Evolutionary conservation across 108 stramenopile species (phyloP), one percentile per base, ranked within the genome.

Genomic region (Conticribra guillardii): DNA sequence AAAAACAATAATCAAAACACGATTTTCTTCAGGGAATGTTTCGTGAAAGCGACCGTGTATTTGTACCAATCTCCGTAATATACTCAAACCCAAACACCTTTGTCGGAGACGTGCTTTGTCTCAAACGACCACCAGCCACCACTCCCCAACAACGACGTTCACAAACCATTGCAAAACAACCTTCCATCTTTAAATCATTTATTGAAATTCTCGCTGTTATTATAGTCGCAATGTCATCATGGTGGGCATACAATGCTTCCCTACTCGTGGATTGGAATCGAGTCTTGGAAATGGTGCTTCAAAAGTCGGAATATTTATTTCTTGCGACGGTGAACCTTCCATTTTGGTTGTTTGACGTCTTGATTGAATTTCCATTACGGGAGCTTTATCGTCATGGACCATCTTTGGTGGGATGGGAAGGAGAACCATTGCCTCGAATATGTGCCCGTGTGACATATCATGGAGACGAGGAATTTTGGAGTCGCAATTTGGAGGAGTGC

Each of bases 341-440:
- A 4, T 72, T 65, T 29, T 66, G 26, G 45, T 15, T 72, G 16
- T 66, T 59, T 52, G 63, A 64, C 23, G 26, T 59, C 2, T 53
- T 77, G 4, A 57, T 83, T 18, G 82, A 84, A 31, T 56, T 81
- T 32, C 88, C 88, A 45, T 31, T 87, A 1, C 47, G 62, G 30
- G 88, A 87, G 59, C 23, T 85, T 8, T 89, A 89, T 67, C 76
- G 84, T 3, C 58, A 82, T 32, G 89, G 85, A 27, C 86, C 86
- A 26, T 71, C 73, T 9, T 22, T 80, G 18, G 31, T 81, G 7
- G 83, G 86, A 23, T 89, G 89, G 89, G 89, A 89, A 58, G 83
- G 86, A 21, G 74, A 69, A 44, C 46, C 82, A 19, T 55, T 87
- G 17, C 54, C 78, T 2, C 54, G 60, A 0, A 82, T 89, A 61